Evolutionary conservation across 1,139 yeast species (phyloP).

Genomic region (Saccharomyces hybrid): DNA sequence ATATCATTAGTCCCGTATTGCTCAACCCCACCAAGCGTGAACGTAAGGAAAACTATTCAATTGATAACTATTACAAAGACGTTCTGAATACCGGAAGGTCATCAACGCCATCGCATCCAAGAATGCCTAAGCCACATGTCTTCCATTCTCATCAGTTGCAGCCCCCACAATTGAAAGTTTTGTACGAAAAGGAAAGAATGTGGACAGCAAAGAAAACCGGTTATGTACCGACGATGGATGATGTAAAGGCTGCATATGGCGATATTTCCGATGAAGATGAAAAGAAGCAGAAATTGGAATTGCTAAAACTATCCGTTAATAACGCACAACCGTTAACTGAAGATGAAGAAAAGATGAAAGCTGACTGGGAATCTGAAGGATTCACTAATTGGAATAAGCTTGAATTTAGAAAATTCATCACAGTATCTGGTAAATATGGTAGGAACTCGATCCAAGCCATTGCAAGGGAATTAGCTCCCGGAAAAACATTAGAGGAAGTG

Average conservation of each 20-base stretch:
- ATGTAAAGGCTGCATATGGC: conserved; percentile 36
- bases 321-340: conserved; percentile 61
- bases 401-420: conserved; percentile 62
- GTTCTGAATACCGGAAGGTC: conserved; percentile 60
- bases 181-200: conserved; percentile 59
- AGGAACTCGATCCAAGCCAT: conserved; percentile 56
- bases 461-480: conserved; percentile 51
- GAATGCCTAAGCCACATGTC: conserved; percentile 53
- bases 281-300: conserved; percentile 41
- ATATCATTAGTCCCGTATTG: conserved; percentile 42
- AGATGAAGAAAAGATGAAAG: conserved; percentile 55
- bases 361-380: conserved; percentile 48
- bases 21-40: conserved; percentile 73
- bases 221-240: conserved; percentile 31
- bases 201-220: conserved; percentile 32
- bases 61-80: conserved; percentile 73
- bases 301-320: conserved; percentile 56
- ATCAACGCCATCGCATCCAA: conserved; percentile 53
- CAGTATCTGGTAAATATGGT: conserved; percentile 57
- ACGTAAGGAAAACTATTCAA: conserved; percentile 68
- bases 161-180: conserved; percentile 51
- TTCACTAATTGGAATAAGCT: conserved; percentile 63
- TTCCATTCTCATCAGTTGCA: conserved; percentile 70
- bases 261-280: conserved; percentile 33
- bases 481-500: conserved; percentile 60